Base-by-base conservation (phyloP, 2,329 filamentous ascomycete genomes). In the Sporothrix mexicana region DNA sequence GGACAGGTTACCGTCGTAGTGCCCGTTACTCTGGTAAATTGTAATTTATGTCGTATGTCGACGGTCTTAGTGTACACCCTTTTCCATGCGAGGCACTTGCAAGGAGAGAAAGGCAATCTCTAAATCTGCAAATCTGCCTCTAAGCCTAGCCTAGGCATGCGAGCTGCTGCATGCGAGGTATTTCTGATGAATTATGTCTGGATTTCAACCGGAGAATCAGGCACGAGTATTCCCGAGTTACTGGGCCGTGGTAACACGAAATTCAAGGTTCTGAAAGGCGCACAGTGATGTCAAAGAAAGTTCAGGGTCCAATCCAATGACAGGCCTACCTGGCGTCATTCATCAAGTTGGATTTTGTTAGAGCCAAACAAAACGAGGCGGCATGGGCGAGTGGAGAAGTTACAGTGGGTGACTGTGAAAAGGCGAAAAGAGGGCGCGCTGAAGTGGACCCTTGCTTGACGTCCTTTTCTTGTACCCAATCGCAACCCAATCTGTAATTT, bases 401-500 rank as follows among this genome's bases (percentile, higher is more conserved):
- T 12, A 55, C 23, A 23, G 51, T 7, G 23, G 12, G 51, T 23
- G n/a, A 3, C 17, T 17, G 49, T 51, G 49, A 51, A n/a, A n/a
- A n/a, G n/a, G 15, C 8, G 49, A 13, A 36, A 30, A 51, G 67
- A 57, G 17, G n/a, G n/a, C n/a, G n/a, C n/a, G n/a, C n/a, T n/a
- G n/a, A n/a, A n/a, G n/a, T n/a, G n/a, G n/a, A n/a, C n/a, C n/a
- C n/a, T n/a, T n/a, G n/a, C n/a, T n/a, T n/a, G n/a, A n/a, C n/a
- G n/a, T n/a, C n/a, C n/a, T n/a, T 8, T 49, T 55, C 15, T 17
- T 8, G 17, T 49, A 69, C 17, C 66, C 66, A 69, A 55, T 69
- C 66, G 49, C 66, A 55, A 55, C 66, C 49, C 30, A 55, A 69
- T 55, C 66, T 69, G 49, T 20, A 51, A 36, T 36, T 36, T 36